phyloP scores from a whole-genome alignment of 257 asterid genomes.

The Ligustrum vulgare region DNA sequence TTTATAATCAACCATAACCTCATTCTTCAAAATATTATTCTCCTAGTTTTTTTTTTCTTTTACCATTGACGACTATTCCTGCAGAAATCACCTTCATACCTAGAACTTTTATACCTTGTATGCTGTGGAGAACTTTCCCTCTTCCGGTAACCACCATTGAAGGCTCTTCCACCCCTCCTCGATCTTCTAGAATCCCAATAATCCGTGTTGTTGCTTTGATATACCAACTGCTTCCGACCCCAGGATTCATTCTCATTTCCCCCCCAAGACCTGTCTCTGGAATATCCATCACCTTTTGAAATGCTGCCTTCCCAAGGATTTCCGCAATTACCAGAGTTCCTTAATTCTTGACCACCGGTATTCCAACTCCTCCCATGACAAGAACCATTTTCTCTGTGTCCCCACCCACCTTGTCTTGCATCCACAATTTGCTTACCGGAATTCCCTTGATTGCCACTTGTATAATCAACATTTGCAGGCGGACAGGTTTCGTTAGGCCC shows the following conservation, averaged over 20 bases:
- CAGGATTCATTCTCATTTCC: constrained; percentile 31
- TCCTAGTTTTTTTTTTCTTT: constrained; percentile 24
- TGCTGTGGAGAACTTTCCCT: constrained; percentile 69
- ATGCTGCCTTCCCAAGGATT: constrained; percentile 32
- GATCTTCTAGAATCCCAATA: constrained; percentile 37
- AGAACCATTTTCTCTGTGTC: constrained; percentile 26
- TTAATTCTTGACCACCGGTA: constrained; percentile 27
- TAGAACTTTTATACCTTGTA: constrained; percentile 54
- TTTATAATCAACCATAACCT: constrained; percentile 19
- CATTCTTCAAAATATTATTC: constrained; percentile 18
- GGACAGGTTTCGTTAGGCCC: constrained; percentile 26
- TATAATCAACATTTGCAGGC: constrained; percentile 19
- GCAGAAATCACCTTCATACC: constrained; percentile 47
- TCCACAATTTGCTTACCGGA: constrained; percentile 21
- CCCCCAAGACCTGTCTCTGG: constrained; percentile 37
- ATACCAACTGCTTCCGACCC: constrained; percentile 28
- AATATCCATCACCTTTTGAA: constrained; percentile 10
- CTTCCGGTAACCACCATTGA: constrained; percentile 56
- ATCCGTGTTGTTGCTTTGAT: constrained; percentile 28
- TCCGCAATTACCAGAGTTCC: constrained; percentile 25
- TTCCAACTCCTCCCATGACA: constrained; percentile 36
- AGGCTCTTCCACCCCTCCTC: constrained; percentile 37
- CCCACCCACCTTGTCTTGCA: constrained; percentile 46
- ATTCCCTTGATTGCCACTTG: constrained; percentile 28
- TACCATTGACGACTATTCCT: constrained; percentile 35